Conservation (phyloP, 192 early-diverging fungal genomes). For the Chytriomyces confervae region DNA sequence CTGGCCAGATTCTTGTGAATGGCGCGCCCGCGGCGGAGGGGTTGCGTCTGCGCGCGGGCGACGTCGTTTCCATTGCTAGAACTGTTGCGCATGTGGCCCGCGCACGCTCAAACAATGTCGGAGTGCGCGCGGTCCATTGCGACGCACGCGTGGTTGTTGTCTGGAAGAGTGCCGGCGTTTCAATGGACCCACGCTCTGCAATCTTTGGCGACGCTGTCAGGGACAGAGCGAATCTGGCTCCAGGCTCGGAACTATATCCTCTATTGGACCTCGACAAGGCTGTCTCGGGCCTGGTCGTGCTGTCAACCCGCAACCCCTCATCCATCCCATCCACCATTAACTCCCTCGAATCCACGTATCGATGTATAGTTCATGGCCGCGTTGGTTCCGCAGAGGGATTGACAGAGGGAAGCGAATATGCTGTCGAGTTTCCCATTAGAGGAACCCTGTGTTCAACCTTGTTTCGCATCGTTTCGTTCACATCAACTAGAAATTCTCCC, state of each 20-base stretch:
- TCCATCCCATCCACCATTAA: not conserved
- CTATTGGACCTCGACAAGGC: constrained; percentile 9
- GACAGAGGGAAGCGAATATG: not conserved
- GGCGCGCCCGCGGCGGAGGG: not conserved
- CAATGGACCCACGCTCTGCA: not conserved
- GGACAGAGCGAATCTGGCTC: not conserved
- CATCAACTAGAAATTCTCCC: constrained; percentile 11
- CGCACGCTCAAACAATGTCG: not conserved
- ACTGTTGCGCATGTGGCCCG: not conserved
- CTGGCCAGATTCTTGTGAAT: not conserved
- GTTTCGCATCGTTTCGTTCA: constrained; percentile 8
- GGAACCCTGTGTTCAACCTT: constrained; percentile 14
- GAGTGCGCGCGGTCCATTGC: not conserved
- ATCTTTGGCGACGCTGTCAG: not conserved
- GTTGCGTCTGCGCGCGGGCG: not conserved
- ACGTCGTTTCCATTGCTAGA: not conserved
- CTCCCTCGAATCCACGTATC: constrained; percentile 2
- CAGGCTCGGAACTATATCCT: not conserved
- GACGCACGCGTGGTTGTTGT: not conserved
- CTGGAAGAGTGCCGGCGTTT: constrained; percentile 17
- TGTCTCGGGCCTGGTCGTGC: constrained; percentile 15
- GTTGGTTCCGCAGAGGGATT: constrained; percentile 2
- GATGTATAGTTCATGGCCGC: constrained; percentile 18
- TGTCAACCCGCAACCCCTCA: not conserved
- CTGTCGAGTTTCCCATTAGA: not conserved